Base-by-base conservation (phyloP, 2,329 filamentous ascomycete genomes). In the Fusarium burgessii region DNA sequence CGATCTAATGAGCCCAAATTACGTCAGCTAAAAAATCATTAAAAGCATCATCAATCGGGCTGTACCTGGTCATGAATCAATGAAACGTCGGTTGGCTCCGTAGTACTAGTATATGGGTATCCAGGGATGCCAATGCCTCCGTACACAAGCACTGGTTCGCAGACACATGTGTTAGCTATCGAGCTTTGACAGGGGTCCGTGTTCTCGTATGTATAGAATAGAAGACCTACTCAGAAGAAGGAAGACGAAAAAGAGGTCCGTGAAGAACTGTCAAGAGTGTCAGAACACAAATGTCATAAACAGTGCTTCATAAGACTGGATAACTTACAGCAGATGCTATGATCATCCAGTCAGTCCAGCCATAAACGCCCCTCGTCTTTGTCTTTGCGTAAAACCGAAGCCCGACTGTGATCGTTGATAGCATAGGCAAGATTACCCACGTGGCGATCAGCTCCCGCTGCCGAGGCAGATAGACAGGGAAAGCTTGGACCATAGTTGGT, bases 331-430 rank as follows among this genome's bases (percentile, higher is more conserved):
- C 35, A 18, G 60, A 62, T 7, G 13, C 20, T 43, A 62, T 32
- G 9, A 62, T 54, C 60, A 62, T 62, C 60, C 60, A 62, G 38
- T 62, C 60, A 23, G 57, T 62, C 57, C 60, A 62, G 7, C 60
- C 60, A 62, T 62, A 62, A 7, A 41, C 57, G 2, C 42, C 38
- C 3, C 60, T 62, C 2, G 60, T 62, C 45, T 62, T 62, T 5
- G 60, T 45, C 25, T 62, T 62, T n/a, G 60, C 60, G 7, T 62
- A 62, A 27, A 62, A 62, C 12, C 60, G 27, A 35, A 62, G 60
- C 17, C 25, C 60, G 1, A 62, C 60, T 0, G 36, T 43, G 0
- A 62, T 52, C 1, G 40, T 62, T 5, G 57, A 29, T 11, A 62
- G 13, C 45, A 62, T 52, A 12, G 60, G 60, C 38, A 62, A 5